Evolutionary conservation across 1,284 basidiomycete genomes (phyloP), one percentile per base, ranked within the genome.

Genomic region (Boletus sp.): DNA sequence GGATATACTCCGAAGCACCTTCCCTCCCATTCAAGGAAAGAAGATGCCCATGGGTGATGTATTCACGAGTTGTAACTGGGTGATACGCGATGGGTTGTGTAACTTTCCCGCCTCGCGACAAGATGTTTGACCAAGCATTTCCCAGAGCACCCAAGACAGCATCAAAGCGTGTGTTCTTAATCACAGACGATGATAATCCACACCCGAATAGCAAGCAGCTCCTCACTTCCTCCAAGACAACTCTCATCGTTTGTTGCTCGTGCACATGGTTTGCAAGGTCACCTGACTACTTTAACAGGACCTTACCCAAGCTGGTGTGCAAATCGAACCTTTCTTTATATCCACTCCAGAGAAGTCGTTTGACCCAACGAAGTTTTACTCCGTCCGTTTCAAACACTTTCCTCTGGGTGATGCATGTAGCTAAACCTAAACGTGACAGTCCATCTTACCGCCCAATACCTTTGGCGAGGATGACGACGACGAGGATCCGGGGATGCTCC

Each of bases 251-350:
- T 57, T 49, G 77, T 60, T 27, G 20, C 20, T 39, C 4, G 35
- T 29, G n/a, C 7, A 43, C 13, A 27, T 39, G 19, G 46, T 53
- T 40, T 23, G 9, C 22, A 43, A 30, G 10, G 19, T 33, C 20
- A 23, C 19, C 51, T 50, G 32, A 51, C 25, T 41, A 27, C 5
- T 14, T 59, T 29, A 29, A 32, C 60, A 93, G 91, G 94, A 96
- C 65, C 73, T 95, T 34, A 75, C 77, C 4, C 84, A 91, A 64
- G 79, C 87, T 7, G 91, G 92, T 0, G 84, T 91, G 27, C 80
- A 77, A 7, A 75, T 98, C 41, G 91, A 94, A 59, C 92, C 95
- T 0, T 98, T 94, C 69, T 96, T 98, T 69, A 91, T 99, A 60
- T 82, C 81, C 55, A 80, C 80, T 0, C 70, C 77, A 3, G 78